These are phyloP conservation scores for Fraxinus ornus DNA, from an alignment of 305 asterid genomes.

Conservation along the genomic window DNA sequence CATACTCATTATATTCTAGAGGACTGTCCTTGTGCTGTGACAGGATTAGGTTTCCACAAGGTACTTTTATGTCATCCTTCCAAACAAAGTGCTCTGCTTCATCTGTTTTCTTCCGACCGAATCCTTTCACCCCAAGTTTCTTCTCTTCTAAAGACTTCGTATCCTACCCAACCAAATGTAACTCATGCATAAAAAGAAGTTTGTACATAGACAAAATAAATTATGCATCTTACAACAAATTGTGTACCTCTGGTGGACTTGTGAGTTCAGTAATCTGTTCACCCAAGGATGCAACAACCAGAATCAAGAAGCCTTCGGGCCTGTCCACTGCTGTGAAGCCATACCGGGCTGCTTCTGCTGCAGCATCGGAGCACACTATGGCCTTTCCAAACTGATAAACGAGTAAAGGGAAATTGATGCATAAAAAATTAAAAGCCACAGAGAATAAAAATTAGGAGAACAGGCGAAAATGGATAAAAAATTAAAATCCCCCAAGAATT, in stretches of 20 bases:
- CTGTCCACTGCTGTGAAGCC: constrained; percentile 84
- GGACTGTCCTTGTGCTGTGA: constrained; percentile 63
- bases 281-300: constrained; percentile 82
- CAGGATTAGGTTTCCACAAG: constrained; percentile 60
- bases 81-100: constrained; percentile 75
- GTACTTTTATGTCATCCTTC: constrained; percentile 77
- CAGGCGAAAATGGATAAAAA: background rate
- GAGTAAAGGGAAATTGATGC: no score
- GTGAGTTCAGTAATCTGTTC: constrained; percentile 44
- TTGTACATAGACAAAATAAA: background rate
- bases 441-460: no score
- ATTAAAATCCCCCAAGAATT: background rate
- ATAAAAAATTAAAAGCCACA: background rate
- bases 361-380: constrained; percentile 78
- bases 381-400: constrained; percentile 71
- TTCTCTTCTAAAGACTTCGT: constrained; percentile 51
- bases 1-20: constrained; percentile 76
- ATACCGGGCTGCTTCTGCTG: constrained; percentile 85
- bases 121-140: constrained; percentile 61
- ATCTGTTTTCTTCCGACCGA: constrained; percentile 66
- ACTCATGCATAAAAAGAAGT: background rate
- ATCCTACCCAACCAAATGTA: constrained; percentile 33
- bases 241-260: constrained; percentile 55
- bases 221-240: background rate
- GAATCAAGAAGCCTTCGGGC: constrained; percentile 77